Conservation (phyloP, 164 flowering plant species). For the Cinnamomum chago region DNA sequence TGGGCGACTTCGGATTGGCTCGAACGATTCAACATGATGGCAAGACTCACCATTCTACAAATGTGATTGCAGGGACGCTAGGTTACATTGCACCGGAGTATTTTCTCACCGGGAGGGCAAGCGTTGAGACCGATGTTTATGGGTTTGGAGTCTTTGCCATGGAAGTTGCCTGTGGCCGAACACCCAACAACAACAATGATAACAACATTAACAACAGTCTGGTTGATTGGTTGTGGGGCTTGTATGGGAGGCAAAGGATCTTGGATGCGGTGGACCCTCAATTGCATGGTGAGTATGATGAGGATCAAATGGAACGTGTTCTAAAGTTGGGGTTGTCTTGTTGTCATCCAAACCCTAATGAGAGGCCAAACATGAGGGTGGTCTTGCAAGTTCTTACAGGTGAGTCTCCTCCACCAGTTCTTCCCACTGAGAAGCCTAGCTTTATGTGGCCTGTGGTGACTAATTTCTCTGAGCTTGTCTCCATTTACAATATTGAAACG, state of each 20-base stretch:
- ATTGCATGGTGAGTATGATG: slow-evolving; percentile 23
- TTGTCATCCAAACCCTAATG: slow-evolving; percentile 34
- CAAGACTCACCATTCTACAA: slow-evolving; percentile 31
- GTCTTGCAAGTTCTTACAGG: slow-evolving; percentile 34
- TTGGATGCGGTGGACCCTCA: slow-evolving; percentile 35
- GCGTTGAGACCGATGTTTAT: slow-evolving; percentile 48
- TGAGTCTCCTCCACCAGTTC: slow-evolving; percentile 37
- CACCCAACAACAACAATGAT: slow-evolving; percentile 33
- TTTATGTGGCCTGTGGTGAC: too few species aligned
- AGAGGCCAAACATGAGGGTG: slow-evolving; percentile 41
- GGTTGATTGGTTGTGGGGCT: slow-evolving; percentile 55
- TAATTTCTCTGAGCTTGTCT: neutral
- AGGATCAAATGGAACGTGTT: slow-evolving; percentile 31
- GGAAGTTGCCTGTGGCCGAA: slow-evolving; percentile 53
- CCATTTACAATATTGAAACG: neutral
- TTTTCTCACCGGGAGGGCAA: slow-evolving; percentile 38
- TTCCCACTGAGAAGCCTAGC: too few species aligned
- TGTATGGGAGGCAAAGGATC: slow-evolving; percentile 34
- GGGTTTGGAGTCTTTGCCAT: slow-evolving; percentile 54
- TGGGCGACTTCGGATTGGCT: slow-evolving; percentile 56
- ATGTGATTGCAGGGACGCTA: slow-evolving; percentile 43
- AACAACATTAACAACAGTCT: slow-evolving; percentile 9
- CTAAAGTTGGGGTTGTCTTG: slow-evolving; percentile 45
- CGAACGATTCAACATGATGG: slow-evolving; percentile 36
- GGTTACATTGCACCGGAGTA: slow-evolving; percentile 60